Evolutionary conservation across 1,284 basidiomycete genomes (phyloP).

Genomic region (Ustilago bromivora): DNA sequence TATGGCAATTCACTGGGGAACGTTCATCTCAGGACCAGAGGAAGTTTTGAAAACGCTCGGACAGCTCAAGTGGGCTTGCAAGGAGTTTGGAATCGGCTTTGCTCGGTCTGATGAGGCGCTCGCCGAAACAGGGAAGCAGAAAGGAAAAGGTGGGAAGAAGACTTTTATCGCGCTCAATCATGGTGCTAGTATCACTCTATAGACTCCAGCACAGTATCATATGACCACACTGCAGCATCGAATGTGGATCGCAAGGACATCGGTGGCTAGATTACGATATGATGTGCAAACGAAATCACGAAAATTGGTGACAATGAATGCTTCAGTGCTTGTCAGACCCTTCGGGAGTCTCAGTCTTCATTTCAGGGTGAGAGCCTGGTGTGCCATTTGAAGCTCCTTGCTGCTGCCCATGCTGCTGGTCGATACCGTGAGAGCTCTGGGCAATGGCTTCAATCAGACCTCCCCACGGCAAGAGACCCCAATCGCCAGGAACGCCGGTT

Average conservation of each 20-base stretch:
- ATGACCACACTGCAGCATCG: background rate
- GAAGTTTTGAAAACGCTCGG: conserved; percentile 49
- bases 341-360: conserved; percentile 46
- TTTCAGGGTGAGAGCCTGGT: conserved; percentile 22
- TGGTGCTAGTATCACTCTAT: conserved; percentile 40
- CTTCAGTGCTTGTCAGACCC: conserved; percentile 32
- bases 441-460: conserved; percentile 61
- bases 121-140: conserved; percentile 4
- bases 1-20: conserved; percentile 52
- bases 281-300: background rate
- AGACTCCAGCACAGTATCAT: background rate
- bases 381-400: conserved; percentile 32
- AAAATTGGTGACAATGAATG: background rate
- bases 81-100: conserved; percentile 21
- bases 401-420: conserved; percentile 22
- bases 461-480: conserved; percentile 57
- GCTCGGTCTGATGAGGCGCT: conserved; percentile 11
- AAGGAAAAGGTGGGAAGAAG: conserved; percentile 6
- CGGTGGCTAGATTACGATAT: background rate
- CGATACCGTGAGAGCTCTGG: conserved; percentile 50
- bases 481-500: conserved; percentile 28
- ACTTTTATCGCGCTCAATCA: conserved; percentile 46
- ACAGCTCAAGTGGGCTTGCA: conserved; percentile 44
- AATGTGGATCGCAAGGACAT: background rate
- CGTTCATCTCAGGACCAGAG: conserved; percentile 42